A percentile compares a stretch with the other conserved stretches of the same genome.
Conservation (phyloP, 2,329 filamentous ascomycete genomes). For the Thielaviopsis musarum region DNA sequence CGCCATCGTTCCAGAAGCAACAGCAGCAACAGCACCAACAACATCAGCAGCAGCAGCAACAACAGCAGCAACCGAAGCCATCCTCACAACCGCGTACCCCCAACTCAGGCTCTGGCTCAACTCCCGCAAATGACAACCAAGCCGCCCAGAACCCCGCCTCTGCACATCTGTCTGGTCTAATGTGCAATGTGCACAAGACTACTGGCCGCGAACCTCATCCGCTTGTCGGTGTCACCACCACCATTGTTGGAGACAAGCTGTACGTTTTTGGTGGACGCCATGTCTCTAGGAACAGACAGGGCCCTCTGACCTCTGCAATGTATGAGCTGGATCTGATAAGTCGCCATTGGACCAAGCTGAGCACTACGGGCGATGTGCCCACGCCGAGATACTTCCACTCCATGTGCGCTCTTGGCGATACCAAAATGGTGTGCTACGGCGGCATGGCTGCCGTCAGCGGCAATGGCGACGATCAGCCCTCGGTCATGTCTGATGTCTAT, state of each 20-base stretch:
- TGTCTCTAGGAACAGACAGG: conserved; percentile 64
- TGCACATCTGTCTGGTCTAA: conserved; percentile 45
- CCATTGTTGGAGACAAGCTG: conserved; percentile 83
- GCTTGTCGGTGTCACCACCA: conserved; percentile 86
- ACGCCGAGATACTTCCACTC: conserved; percentile 94
- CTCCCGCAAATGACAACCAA: conserved; percentile 2
- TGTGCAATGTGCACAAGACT: conserved; percentile 64
- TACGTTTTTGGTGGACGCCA: conserved; percentile 92
- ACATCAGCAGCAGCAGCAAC: conserved; percentile 24
- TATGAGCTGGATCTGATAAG: conserved; percentile 87
- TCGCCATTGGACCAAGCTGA: conserved; percentile 83
- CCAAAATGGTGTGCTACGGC: conserved; percentile 93
- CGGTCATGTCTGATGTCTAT: conserved; percentile 96
- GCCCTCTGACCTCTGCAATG: conserved; percentile 70
- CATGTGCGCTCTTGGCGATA: conserved; percentile 82
- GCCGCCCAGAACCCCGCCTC: conserved; percentile 32
- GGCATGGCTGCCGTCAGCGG: conserved; percentile 62
- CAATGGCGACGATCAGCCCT: conserved; percentile 49
- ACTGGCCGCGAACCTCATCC: conserved; percentile 84
- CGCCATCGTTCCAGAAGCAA: conserved; percentile 26
- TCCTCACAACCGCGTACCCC: conserved; percentile 40
- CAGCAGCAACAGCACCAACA: not conserved
- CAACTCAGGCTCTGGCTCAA: conserved; percentile 21
- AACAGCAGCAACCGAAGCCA: conserved; percentile 35
- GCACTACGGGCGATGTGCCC: conserved; percentile 69